phyloP scores from a whole-genome alignment of 106 monocot species.

The Alisma plantagoaquatica region DNA sequence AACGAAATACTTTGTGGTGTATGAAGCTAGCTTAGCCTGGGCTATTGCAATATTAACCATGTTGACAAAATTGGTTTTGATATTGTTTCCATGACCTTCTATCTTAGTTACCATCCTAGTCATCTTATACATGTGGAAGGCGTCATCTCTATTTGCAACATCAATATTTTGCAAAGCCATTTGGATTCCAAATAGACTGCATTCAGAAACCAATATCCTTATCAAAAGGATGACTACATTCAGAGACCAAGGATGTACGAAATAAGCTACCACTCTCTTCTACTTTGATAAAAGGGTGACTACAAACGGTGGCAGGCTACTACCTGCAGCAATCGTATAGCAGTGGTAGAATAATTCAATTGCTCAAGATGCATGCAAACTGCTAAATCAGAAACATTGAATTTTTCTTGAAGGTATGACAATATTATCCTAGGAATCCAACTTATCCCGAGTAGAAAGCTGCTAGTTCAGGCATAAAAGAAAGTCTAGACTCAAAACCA shows the following conservation, averaged over 20 bases:
- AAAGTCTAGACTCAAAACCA: slow-evolving; percentile 15
- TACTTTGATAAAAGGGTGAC: no score
- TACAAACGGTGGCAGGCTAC: background rate
- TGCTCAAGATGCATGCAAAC: slow-evolving; percentile 16
- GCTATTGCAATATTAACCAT: slow-evolving; percentile 76
- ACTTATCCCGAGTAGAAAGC: slow-evolving; percentile 31
- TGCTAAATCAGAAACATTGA: no score
- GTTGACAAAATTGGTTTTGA: slow-evolving; percentile 68
- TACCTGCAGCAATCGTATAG: background rate
- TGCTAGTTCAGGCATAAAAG: slow-evolving; percentile 42
- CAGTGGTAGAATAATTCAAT: no score
- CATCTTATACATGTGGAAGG: slow-evolving; percentile 78
- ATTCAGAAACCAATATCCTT: no score
- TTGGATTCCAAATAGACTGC: background rate
- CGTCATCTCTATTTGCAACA: slow-evolving; percentile 64
- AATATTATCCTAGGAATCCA: slow-evolving; percentile 42
- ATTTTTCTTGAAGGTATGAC: slow-evolving; percentile 23
- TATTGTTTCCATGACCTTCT: slow-evolving; percentile 65
- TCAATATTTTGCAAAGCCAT: slow-evolving; percentile 65
- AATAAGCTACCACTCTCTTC: no score
- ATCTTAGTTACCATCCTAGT: slow-evolving; percentile 72
- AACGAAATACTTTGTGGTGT: slow-evolving; percentile 66
- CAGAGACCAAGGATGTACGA: no score
- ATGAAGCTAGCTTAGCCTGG: slow-evolving; percentile 42
- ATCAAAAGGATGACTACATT: no score